Evolutionary conservation across 345 rosid genomes (phyloP).

Genomic region (Mallotus nudiflorus): DNA sequence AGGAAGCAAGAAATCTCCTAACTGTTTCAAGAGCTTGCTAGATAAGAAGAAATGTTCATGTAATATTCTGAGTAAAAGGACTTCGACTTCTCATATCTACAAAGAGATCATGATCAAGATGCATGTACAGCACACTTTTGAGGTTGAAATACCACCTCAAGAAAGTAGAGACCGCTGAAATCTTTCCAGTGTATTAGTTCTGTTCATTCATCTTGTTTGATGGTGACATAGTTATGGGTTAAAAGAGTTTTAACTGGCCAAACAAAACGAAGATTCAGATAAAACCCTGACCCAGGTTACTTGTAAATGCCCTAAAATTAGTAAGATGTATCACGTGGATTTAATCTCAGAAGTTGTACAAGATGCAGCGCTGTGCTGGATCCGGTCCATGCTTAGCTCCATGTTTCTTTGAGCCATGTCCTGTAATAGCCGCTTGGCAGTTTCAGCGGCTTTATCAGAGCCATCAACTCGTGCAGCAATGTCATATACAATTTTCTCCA

Average conservation of each 20-base stretch:
- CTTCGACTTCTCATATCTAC: conserved; percentile 26
- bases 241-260: conserved; percentile 20
- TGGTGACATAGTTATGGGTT: conserved; percentile 13
- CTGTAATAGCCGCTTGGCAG: conserved; percentile 62
- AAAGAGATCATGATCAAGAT: conserved; percentile 31
- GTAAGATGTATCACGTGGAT: conserved; percentile 21
- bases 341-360: conserved; percentile 38
- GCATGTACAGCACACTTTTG: conserved; percentile 37
- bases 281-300: conserved; percentile 18
- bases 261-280: conserved; percentile 25
- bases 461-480: conserved; percentile 62
- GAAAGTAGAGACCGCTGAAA: conserved; percentile 25
- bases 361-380: conserved; percentile 42
- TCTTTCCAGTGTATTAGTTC: conserved; percentile 19
- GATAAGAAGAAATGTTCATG: conserved; percentile 22
- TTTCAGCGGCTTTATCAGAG: conserved; percentile 66
- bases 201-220: conserved; percentile 18
- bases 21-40: not conserved
- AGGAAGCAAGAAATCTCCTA: too few relatives aligned
- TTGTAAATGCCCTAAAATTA: not conserved
- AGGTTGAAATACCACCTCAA: conserved; percentile 30
- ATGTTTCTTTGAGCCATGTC: conserved; percentile 77
- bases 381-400: conserved; percentile 54
- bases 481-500: conserved; percentile 61
- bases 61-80: conserved; percentile 11